Base-by-base conservation (phyloP, 768 basidiomycete species). In the Astraeus odoratus region DNA sequence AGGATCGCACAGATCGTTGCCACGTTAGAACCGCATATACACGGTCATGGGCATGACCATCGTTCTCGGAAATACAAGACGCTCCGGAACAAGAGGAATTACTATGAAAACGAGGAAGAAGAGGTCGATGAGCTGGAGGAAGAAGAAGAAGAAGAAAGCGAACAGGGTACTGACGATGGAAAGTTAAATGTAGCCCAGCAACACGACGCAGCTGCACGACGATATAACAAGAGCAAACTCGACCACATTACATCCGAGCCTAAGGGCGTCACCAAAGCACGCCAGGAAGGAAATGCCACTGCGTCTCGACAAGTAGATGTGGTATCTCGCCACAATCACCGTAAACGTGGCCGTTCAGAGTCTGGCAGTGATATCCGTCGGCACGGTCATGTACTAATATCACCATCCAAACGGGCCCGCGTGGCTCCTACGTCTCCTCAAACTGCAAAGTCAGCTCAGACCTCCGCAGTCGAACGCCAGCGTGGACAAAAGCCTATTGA, bases 1-100 rank as follows among this genome's bases (percentile, higher is more conserved):
- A 51, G 53, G 4, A 78, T 83, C 25, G 52, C 49, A 22, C 37
- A 23, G 39, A 70, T 72, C 46, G 27, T 53, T 3, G 16, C 34
- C 1, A 22, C 3, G n/a, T 31, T 65, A 22, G 33, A 47, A 16
- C 3, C 3, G 13, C 22, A 50, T 1, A 47, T 51, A 1, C 61
- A 65, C 42, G 50, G 53, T 36, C 8, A 48, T 1, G 61, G 61
- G 15, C 43, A 53, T 1, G 56, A 64, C 40, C 42, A 38, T 22
- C 65, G 67, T 1, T 51, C 51, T 22, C 60, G 45, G 37, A 36
- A 22, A 6, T 25, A 34, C 34, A 1, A 19, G 31, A 3, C n/a
- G 9, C 25, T 38, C 15, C 35, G 47, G 16, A 36, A 3, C 7
- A 13, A 39, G 19, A 29, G 10, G 0, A 45, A 43, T 3, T 24